Evolutionary conservation across 306 rosid genomes (phyloP), one percentile per base, ranked within the genome.

Genomic region (Pterocarpus santalinus): DNA sequence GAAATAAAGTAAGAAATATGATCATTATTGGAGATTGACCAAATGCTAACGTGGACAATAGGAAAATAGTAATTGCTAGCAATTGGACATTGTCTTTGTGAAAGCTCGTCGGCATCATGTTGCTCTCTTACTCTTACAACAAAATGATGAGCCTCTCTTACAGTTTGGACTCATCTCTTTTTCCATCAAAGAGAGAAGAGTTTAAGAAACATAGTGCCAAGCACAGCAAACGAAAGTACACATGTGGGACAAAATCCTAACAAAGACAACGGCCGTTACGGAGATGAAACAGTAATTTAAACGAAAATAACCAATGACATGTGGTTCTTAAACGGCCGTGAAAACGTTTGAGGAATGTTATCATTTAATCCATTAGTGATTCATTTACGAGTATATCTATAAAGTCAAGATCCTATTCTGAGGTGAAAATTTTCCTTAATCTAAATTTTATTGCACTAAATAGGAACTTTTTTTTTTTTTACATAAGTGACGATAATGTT

Each of bases 21-120:
- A 69, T 73, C 16, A 35, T 73, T 73, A 55, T 73, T 36, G 44
- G 38, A 43, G 32, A 34, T 52, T 72, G 64, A 30, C 64, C n/a
- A 38, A 32, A 36, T 58, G 32, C 6, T 43, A 43, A 55, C 61
- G 61, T 57, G 56, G 30, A 73, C 56, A 43, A 17, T 38, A 41
- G 67, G 77, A 7, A 58, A 73, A 38, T 33, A 33, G 10, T 33
- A 71, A 36, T 5, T 8, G 51, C 36, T 72, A 53, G 52, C 65
- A 72, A 55, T 35, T 33, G 41, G 64, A 35, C 28, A 57, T 36
- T 57, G 53, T 38, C 38, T 36, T 56, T 39, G 76, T 34, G 44
- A 71, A 36, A 73, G 49, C 65, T 73, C 17, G 8, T 35, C 16
- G 11, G 34, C 35, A 72, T 72, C 65, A 72, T 72, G 63, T 16